Evolutionary conservation across 768 basidiomycete genomes (phyloP).

Genomic region (Collybia mongolica): DNA sequence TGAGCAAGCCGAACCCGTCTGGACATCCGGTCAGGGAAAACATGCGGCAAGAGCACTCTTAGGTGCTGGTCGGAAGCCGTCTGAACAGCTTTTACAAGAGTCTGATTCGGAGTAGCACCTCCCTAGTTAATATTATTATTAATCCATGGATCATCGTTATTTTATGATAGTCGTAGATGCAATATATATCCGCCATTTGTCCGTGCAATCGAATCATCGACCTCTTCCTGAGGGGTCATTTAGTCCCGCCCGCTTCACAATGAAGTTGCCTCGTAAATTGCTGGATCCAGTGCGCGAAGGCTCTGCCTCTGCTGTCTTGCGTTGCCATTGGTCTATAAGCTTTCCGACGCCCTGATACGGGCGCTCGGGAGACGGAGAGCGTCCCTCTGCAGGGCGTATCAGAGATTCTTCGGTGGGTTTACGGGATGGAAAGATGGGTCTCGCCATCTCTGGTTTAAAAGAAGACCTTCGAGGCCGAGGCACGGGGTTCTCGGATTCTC

Average conservation of each 20-base stretch:
- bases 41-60: slow-evolving; percentile 49
- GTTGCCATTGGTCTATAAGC: slow-evolving; percentile 88
- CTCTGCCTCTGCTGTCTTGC: slow-evolving; percentile 65
- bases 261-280: slow-evolving; percentile 34
- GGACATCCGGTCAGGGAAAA: slow-evolving; percentile 52
- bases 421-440: slow-evolving; percentile 14
- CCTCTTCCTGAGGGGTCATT: slow-evolving; percentile 15
- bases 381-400: slow-evolving; percentile 21
- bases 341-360: slow-evolving; percentile 83
- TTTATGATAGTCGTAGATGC: slow-evolving; percentile 1
- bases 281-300: slow-evolving; percentile 25
- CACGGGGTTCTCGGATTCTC: slow-evolving; percentile 17
- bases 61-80: slow-evolving; percentile 2
- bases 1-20: slow-evolving; percentile 34
- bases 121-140: slow-evolving; percentile 9
- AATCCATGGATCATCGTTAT: background rate
- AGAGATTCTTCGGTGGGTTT: slow-evolving; percentile 17
- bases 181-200: slow-evolving; percentile 9
- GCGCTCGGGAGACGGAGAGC: slow-evolving; percentile 69
- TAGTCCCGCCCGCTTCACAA: slow-evolving; percentile 36
- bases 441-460: slow-evolving; percentile 23
- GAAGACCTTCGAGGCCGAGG: slow-evolving; percentile 27
- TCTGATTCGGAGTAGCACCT: slow-evolving; percentile 22
- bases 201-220: slow-evolving; percentile 1
- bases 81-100: slow-evolving; percentile 13